Evolutionary conservation across 371 early-diverging fungal genomes (phyloP).

Genomic region (Fennellomyces sp.): DNA sequence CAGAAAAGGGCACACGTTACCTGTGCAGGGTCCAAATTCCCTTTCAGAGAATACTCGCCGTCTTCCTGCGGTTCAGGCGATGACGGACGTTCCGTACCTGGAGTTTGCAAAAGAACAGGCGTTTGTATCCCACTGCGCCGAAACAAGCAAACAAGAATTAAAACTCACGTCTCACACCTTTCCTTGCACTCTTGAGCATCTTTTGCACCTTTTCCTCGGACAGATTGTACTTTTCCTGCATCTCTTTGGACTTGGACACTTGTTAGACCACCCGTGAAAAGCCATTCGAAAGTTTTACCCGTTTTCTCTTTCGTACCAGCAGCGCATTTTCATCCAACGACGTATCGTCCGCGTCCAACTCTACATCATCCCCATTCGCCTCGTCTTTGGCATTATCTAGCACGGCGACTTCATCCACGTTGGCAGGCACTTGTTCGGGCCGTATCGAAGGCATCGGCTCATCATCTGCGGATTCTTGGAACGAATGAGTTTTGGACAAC

Average conservation of each 20-base stretch:
- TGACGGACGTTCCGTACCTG: slow-evolving; percentile 9
- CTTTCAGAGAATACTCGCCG: slow-evolving; percentile 16
- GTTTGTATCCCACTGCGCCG: background rate
- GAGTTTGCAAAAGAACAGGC: slow-evolving; percentile 18
- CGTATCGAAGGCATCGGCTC: background rate
- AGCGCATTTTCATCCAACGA: slow-evolving; percentile 7
- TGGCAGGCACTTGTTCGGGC: slow-evolving; percentile 31
- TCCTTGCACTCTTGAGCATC: slow-evolving; percentile 55
- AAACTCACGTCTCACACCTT: slow-evolving; percentile 31
- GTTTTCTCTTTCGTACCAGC: slow-evolving; percentile 15
- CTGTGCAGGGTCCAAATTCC: slow-evolving; percentile 36
- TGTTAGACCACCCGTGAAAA: background rate
- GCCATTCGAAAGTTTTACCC: background rate
- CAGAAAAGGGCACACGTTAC: too few species aligned
- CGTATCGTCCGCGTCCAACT: slow-evolving; percentile 10
- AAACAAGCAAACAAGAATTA: background rate
- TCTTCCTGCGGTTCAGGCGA: slow-evolving; percentile 31
- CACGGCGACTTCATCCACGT: slow-evolving; percentile 58
- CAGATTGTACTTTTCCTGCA: slow-evolving; percentile 65
- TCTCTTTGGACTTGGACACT: slow-evolving; percentile 47
- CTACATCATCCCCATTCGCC: slow-evolving; percentile 5
- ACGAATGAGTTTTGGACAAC: background rate
- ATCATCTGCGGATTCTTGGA: background rate
- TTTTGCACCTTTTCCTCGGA: slow-evolving; percentile 61
- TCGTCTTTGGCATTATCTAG: slow-evolving; percentile 17